phyloP scores from a whole-genome alignment of 2,329 filamentous ascomycete genomes.

The Aureobasidium sp. region DNA sequence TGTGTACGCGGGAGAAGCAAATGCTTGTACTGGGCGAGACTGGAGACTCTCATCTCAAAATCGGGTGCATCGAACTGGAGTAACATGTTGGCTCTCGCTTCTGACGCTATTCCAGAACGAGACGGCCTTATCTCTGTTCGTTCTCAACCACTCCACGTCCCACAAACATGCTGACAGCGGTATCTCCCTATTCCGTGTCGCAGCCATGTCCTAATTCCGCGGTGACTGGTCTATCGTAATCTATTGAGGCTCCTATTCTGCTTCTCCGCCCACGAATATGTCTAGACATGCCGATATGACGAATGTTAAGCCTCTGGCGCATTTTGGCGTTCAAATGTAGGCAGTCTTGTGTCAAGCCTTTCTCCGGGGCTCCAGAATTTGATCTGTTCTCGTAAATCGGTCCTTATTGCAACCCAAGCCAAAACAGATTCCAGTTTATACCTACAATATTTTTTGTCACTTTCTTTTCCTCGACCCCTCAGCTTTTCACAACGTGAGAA shows the following conservation, averaged over 20 bases:
- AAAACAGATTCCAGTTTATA: neutral
- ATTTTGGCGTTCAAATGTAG: conserved; percentile 4
- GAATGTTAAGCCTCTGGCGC: conserved; percentile 1
- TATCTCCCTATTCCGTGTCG: neutral
- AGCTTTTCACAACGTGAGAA: neutral
- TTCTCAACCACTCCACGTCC: conserved; percentile 9
- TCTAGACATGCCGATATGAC: conserved; percentile 12
- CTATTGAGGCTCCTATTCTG: neutral
- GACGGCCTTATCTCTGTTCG: conserved; percentile 14
- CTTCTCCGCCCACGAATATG: conserved; percentile 5
- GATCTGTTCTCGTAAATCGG: conserved; percentile 9
- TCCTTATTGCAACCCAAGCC: neutral
- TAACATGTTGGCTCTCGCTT: conserved; percentile 2
- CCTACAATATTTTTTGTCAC: neutral
- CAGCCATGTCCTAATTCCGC: neutral
- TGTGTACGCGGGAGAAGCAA: neutral
- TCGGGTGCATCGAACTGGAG: neutral
- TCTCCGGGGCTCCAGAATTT: conserved; percentile 1
- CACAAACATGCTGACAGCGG: conserved; percentile 8
- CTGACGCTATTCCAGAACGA: conserved; percentile 7
- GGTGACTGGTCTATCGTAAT: conserved; percentile 8
- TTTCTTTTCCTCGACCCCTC: neutral
- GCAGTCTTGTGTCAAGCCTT: conserved; percentile 3
- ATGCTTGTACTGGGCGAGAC: neutral
- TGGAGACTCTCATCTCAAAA: neutral